Base-by-base conservation (phyloP, 257 asterid genomes). In the Orobanche coerulescens region DNA sequence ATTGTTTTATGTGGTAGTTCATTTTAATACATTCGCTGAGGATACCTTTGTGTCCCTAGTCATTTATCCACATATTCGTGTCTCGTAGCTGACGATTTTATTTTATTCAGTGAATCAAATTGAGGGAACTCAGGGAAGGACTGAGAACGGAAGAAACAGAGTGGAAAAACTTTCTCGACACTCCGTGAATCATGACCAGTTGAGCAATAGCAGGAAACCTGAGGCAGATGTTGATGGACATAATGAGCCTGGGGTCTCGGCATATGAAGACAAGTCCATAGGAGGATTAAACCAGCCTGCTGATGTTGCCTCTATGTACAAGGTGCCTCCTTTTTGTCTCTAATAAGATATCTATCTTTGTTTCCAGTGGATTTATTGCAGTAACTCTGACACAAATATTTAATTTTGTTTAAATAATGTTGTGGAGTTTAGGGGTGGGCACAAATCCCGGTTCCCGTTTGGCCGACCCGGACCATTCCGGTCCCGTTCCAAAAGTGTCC, bases 261-360 rank as follows among this genome's bases (percentile, higher is more conserved):
- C 62, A 54, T 49, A 60, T 56, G 89, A 73, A 74, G 82, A 81
- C 44, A 74, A 68, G 71, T 67, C 78, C 20, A 76, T 64, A 71
- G 75, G 73, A 75, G 72, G 76, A 59, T 72, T 22, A 43, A 58
- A 46, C 69, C 49, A 47, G 16, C 67, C 78, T 47, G 55, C 70
- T 58, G 85, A 81, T 66, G 46, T 37, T 43, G 58, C 74, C 42
- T 37, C 71, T 16, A 40, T 75, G 34, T 80, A 83, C 34, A 84
- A 87, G 88, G 88, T 86, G 51, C 73, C 43, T 42, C 23, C 57
- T n/a, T 23, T 34, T 16, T 3, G 9, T 39, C 53, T 22, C 43
- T 13, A 52, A 9, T 61, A 22, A 43, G 43, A 28, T 52, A 23
- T n/a, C 53, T 40, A 49, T 39, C 25, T 37, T 63, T 52, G 48